These are phyloP conservation scores for Amaranthus tricolor DNA, from an alignment of 179 eudicot species.

Conservation along the genomic window DNA sequence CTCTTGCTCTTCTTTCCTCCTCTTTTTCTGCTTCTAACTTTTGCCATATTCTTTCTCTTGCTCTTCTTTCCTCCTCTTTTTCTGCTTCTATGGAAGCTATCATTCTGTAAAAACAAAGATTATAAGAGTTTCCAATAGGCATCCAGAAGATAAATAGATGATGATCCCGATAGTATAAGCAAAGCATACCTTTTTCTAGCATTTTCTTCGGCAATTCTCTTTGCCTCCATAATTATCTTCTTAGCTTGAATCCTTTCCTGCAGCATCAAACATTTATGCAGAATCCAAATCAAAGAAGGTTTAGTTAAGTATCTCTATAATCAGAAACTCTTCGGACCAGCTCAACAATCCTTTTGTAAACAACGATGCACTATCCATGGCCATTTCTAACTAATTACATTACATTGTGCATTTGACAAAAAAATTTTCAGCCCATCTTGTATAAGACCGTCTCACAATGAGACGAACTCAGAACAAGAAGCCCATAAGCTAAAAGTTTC, in stretches of 20 bases:
- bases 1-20: slow-evolving; percentile 57
- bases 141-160: neutral
- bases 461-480: too few relatives aligned
- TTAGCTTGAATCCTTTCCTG: slow-evolving; percentile 67
- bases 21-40: slow-evolving; percentile 71
- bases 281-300: neutral
- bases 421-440: too few relatives aligned
- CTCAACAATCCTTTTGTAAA: neutral
- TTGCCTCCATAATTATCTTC: slow-evolving; percentile 56
- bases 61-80: slow-evolving; percentile 58
- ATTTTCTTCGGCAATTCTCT: slow-evolving; percentile 56
- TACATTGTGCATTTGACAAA: neutral
- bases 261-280: slow-evolving; percentile 16
- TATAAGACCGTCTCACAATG: too few relatives aligned
- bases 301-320: neutral
- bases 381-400: neutral
- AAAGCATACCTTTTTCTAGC: slow-evolving; percentile 58
- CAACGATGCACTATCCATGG: neutral
- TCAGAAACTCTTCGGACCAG: neutral
- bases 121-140: neutral
- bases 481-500: too few relatives aligned
- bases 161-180: slow-evolving; percentile 2
- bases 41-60: slow-evolving; percentile 60
- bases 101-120: slow-evolving; percentile 37
- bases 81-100: slow-evolving; percentile 51